Evolutionary conservation across 2,329 filamentous ascomycete genomes (phyloP), one percentile per base, ranked within the genome.

Genomic region (Ophidiomyces ophidiicola): DNA sequence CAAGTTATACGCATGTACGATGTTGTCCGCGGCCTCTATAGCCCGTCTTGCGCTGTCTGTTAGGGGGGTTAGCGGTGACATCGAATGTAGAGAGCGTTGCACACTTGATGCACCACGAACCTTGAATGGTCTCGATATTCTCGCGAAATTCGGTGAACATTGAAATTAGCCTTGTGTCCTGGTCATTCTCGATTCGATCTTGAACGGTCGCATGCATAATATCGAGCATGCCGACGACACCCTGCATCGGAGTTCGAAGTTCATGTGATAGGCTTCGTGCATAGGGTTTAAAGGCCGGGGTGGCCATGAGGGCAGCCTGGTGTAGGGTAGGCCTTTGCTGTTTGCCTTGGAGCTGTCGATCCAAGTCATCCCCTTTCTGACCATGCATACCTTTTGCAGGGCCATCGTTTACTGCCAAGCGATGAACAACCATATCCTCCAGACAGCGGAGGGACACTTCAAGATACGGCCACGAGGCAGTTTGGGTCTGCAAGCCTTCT

Each of bases 141-240:
- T 74, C 71, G 53, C 75, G 78, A 37, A 83, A 62, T 17, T 69
- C 68, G 42, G 74, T 67, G 46, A 82, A 76, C 30, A 81, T 65
- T 42, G 64, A 59, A 20, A 69, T 66, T 3, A 72, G 60, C 36
- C 62, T 63, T 4, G 68, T 52, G 43, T 72, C 68, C 6, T 60
- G 57, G 44, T 72, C 68, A 25, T 63, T 67, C 44, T 73, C 69
- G 5, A 76, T 69, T 12, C 75, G 74, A 52, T 82, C 78, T 42
- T 78, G 68, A 2, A 82, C 75, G 2, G 76, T 81, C 2, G 78
- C 75, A 58, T 82, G 76, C 76, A 83, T 82, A 44, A 83, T 76
- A 58, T 83, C 79, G 30, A 83, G 61, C 78, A 82, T 82, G 5
- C 79, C 79, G 10, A 83, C 77, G 5, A 83, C 76, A 29, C 79